These are phyloP conservation scores for Pedinophyceae sp. DNA, from an alignment of 139 green algal species.

Conservation along the genomic window DNA sequence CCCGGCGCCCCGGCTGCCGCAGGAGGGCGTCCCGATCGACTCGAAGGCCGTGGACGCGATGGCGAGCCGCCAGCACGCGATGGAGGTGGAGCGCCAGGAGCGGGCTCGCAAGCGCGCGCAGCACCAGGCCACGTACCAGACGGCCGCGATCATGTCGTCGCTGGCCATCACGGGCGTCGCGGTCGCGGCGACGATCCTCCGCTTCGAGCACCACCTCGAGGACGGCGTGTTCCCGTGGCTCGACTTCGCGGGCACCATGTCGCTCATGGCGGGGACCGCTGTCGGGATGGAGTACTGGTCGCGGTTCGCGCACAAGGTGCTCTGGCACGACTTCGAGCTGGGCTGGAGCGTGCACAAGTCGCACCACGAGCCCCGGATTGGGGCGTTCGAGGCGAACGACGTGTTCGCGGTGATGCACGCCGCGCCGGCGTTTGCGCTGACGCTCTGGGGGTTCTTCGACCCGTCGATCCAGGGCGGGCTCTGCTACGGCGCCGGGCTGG, in stretches of 20 bases:
- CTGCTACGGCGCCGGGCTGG: constrained; percentile 80
- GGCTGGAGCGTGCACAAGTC: constrained; percentile 79
- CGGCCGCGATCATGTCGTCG: neutral
- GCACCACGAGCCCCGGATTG: constrained; percentile 75
- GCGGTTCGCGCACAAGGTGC: constrained; percentile 69
- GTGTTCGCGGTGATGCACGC: constrained; percentile 86
- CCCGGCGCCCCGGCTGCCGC: no score
- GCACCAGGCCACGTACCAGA: neutral
- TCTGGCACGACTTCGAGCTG: constrained; percentile 78
- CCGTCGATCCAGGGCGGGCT: constrained; percentile 47
- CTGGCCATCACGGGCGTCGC: neutral
- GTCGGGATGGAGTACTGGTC: constrained; percentile 58
- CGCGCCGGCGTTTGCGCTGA: constrained; percentile 75
- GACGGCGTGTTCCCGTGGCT: neutral
- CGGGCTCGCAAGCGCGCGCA: no score
- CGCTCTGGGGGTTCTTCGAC: constrained; percentile 76
- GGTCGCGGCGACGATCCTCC: neutral
- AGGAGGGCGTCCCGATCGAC: no score
- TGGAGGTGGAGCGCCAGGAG: no score
- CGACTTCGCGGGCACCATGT: neutral
- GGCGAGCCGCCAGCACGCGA: no score
- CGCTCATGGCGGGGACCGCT: neutral
- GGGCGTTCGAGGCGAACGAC: constrained; percentile 93
- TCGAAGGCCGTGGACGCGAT: no score
- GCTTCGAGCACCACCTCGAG: neutral